phyloP scores from a whole-genome alignment of 2,329 filamentous ascomycete species.

The Penicillium sp. region DNA sequence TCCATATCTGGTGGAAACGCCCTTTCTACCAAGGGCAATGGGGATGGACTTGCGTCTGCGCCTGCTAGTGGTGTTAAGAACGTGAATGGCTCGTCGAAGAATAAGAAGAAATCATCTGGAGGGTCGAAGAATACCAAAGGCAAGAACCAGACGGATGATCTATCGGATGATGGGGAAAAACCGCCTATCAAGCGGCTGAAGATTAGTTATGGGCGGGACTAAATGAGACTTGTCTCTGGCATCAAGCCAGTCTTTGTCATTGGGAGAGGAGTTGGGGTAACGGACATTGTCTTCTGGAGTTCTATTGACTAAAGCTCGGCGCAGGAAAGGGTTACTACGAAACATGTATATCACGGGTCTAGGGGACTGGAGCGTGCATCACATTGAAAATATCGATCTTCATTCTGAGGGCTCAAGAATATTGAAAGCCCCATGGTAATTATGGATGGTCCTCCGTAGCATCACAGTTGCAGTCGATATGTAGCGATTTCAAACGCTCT shows the following conservation, averaged over 20 bases:
- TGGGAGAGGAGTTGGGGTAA: constrained; percentile 13
- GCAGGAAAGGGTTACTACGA: constrained; percentile 2
- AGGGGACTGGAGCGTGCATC: neutral
- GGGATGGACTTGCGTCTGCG: constrained; percentile 4
- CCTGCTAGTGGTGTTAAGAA: constrained; percentile 13
- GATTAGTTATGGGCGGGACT: constrained; percentile 43
- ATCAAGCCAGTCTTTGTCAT: neutral
- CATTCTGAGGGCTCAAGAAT: too few relatives aligned
- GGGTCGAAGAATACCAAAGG: constrained; percentile 26
- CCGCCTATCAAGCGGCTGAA: constrained; percentile 42
- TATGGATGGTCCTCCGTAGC: too few relatives aligned
- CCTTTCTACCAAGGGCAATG: constrained; percentile 25
- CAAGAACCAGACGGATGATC: constrained; percentile 28
- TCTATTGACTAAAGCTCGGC: neutral
- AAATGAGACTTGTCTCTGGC: too few relatives aligned
- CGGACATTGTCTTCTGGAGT: constrained; percentile 3
- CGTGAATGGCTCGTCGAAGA: constrained; percentile 31
- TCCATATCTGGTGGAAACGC: constrained; percentile 31
- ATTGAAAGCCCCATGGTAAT: too few relatives aligned
- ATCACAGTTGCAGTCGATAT: constrained; percentile 59
- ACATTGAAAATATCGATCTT: neutral
- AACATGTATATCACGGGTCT: constrained; percentile 7
- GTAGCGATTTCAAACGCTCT: constrained; percentile 82
- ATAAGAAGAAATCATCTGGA: constrained; percentile 40
- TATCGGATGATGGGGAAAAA: constrained; percentile 36